Percentiles rank a stretch among this genome's conserved stretches.
These are phyloP conservation scores for Debaryomyces sp. DNA, from an alignment of 1,139 yeast genomes.

Conservation along the genomic window DNA sequence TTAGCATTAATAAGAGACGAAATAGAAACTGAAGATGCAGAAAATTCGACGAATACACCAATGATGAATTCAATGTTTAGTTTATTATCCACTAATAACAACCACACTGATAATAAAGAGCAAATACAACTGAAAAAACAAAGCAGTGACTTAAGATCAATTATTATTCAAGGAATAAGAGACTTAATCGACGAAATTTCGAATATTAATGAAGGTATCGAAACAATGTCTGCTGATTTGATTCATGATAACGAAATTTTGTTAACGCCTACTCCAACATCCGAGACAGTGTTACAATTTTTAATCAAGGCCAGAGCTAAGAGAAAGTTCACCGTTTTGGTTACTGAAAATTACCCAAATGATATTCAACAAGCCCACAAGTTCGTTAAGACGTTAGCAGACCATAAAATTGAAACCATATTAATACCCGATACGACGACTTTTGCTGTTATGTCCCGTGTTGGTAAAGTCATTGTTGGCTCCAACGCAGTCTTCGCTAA, in stretches of 20 bases:
- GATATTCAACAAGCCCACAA: slow-evolving; percentile 73
- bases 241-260: slow-evolving; percentile 93
- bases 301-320: slow-evolving; percentile 84
- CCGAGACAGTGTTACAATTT: slow-evolving; percentile 86
- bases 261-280: slow-evolving; percentile 91
- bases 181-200: slow-evolving; percentile 91
- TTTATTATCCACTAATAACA: slow-evolving; percentile 59
- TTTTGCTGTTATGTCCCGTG: slow-evolving; percentile 95
- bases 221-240: slow-evolving; percentile 86
- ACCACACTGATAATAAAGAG: slow-evolving; percentile 29
- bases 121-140: slow-evolving; percentile 43
- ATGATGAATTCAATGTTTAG: slow-evolving; percentile 89
- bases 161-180: slow-evolving; percentile 90
- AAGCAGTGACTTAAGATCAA: slow-evolving; percentile 74
- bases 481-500: slow-evolving; percentile 92
- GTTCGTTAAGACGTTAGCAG: slow-evolving; percentile 79
- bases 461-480: slow-evolving; percentile 93
- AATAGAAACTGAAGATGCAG: slow-evolving; percentile 55
- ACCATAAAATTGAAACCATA: slow-evolving; percentile 86
- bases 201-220: slow-evolving; percentile 87
- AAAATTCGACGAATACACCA: slow-evolving; percentile 44
- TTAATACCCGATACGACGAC: slow-evolving; percentile 92
- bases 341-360: slow-evolving; percentile 92
- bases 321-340: slow-evolving; percentile 88
- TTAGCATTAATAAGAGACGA: slow-evolving; percentile 89